phyloP scores from a whole-genome alignment of 2,329 filamentous ascomycete species.

The Fusarium mangiferae region DNA sequence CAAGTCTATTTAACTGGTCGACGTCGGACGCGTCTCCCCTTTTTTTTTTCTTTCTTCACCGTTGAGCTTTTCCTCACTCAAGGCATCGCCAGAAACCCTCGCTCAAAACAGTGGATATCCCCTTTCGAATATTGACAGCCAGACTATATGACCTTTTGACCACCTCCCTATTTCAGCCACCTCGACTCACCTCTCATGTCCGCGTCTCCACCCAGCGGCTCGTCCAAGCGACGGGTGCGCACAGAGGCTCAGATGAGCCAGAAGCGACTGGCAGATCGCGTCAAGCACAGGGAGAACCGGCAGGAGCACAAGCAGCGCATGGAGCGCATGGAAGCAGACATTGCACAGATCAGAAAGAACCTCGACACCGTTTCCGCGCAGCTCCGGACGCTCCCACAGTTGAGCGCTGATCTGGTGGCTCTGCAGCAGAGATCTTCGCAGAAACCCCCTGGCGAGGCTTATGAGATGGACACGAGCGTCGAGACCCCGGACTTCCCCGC shows the following conservation, averaged over 20 bases:
- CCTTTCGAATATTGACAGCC: not conserved
- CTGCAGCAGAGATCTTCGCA: conserved; percentile 26
- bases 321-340: conserved; percentile 43
- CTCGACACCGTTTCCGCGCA: conserved; percentile 35
- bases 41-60: not conserved
- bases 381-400: conserved; percentile 20
- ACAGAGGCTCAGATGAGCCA: conserved; percentile 43
- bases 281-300: conserved; percentile 43
- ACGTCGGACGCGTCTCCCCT: conserved; percentile 23
- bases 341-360: conserved; percentile 35
- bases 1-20: conserved; percentile 33
- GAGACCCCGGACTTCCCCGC: conserved; percentile 16
- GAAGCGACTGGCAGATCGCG: conserved; percentile 39
- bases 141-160: not conserved
- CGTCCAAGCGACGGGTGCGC: conserved; percentile 33
- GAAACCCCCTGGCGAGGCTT: conserved; percentile 13
- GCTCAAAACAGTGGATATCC: conserved; percentile 10
- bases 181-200: conserved; percentile 13
- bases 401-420: conserved; percentile 20
- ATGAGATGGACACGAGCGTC: conserved; percentile 2
- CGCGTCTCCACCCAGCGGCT: conserved; percentile 23
- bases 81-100: conserved; percentile 2
- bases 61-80: not conserved
- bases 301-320: conserved; percentile 42
- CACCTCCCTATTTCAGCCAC: conserved; percentile 8